Evolutionary conservation across 2,329 filamentous ascomycete genomes (phyloP), one percentile per base, ranked within the genome.

Genomic region (Acrocalymma vagum): DNA sequence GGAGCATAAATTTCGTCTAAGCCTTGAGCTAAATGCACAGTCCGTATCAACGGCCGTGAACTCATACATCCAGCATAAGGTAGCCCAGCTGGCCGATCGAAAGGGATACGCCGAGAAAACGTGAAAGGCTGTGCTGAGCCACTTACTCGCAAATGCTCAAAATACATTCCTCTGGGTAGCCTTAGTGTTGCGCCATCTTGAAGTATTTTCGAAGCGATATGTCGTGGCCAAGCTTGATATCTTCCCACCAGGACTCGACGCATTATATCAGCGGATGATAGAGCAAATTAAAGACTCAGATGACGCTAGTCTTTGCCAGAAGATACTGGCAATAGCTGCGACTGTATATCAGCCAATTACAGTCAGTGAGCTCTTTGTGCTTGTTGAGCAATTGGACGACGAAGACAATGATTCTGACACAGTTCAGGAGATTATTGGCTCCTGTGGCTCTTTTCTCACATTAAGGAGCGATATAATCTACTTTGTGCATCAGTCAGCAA

Each of bases 131-230:
- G 42, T 47, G 23, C 30, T 29, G 26, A 9, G 38, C 29, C 4
- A 18, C 25, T 22, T 3, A n/a, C 22, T 3, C 29, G 17, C 34
- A 15, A 72, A 74, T 20, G 58, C 72, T 5, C 45, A 72, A 10
- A 60, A 48, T 8, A 77, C 72, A 0, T 75, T 76, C 36, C 67
- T 78, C 20, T 77, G 71, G 73, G 73, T 74, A 16, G 65, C 72
- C n/a, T 25, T 47, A 27, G 71, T 73, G 5, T 72, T 58, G 39
- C 38, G 70, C 49, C 45, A 60, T 11, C 65, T 74, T 6, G 38
- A 42, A 13, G 37, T 56, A 2, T 30, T 50, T 2, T 9, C 35
- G 6, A 24, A 41, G 21, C 36, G 62, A n/a, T 45, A 55, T 3
- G 31, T 39, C 6, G 18, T 33, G 4, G 29, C 28, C 15, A 44